A percentile compares a stretch with the other conserved stretches of the same genome.
phyloP scores from a whole-genome alignment of 2,329 filamentous ascomycete species.

The Exophiala oligosperma region DNA sequence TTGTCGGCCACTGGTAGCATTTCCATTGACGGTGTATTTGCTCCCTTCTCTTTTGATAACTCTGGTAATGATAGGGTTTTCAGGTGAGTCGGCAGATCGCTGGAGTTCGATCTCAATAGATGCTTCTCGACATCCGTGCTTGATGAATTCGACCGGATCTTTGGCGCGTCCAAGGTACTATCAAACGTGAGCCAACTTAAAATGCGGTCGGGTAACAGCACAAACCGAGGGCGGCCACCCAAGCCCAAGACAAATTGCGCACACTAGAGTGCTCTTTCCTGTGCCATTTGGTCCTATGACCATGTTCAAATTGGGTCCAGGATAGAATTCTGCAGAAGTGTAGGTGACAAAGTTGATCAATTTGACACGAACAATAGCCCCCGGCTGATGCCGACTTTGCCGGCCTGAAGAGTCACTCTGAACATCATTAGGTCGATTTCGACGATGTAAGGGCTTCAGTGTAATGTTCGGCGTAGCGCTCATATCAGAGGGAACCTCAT shows the following conservation, averaged over 20 bases:
- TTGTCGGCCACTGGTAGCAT: conserved; percentile 58
- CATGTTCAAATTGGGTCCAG: conserved; percentile 94
- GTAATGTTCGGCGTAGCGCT: background rate
- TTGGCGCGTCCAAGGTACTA: conserved; percentile 81
- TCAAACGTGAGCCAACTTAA: conserved; percentile 4
- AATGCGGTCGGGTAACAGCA: background rate
- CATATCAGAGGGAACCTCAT: conserved; percentile 10
- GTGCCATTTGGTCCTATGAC: conserved; percentile 98
- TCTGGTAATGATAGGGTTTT: conserved; percentile 73
- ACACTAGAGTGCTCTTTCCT: conserved; percentile 95
- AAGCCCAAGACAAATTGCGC: conserved; percentile 89
- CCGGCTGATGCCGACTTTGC: conserved; percentile 56
- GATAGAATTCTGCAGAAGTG: conserved; percentile 83
- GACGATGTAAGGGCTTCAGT: background rate
- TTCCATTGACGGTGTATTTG: conserved; percentile 72
- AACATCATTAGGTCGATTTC: background rate
- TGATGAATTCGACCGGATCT: conserved; percentile 85
- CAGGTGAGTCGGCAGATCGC: conserved; percentile 40
- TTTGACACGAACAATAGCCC: conserved; percentile 84
- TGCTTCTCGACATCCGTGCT: conserved; percentile 77
- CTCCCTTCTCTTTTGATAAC: conserved; percentile 81
- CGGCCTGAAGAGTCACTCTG: background rate
- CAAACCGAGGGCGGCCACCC: conserved; percentile 71
- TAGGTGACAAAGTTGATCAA: conserved; percentile 94
- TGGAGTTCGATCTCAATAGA: conserved; percentile 89